Conservation (phyloP, 2,329 filamentous ascomycete species). For the Leptographium radiaticola region DNA sequence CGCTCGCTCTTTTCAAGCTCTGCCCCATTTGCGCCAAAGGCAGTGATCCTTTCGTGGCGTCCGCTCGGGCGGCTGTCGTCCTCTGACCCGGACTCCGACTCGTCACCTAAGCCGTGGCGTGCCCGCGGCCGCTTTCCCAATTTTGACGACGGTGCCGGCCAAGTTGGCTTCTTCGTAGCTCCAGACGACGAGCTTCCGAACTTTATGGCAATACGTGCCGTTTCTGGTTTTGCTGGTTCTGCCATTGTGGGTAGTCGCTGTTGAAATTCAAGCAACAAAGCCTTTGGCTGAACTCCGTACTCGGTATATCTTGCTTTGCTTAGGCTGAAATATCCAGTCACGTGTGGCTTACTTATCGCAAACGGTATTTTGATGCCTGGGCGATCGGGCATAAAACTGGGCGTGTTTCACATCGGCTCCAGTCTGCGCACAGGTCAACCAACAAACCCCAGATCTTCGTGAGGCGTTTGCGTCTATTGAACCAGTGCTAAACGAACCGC, state of each 20-base stretch:
- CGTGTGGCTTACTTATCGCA: too few species aligned
- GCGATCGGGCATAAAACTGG: too few species aligned
- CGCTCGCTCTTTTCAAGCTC: slow-evolving; percentile 11
- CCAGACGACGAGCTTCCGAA: slow-evolving; percentile 20
- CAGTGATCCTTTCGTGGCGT: slow-evolving; percentile 19
- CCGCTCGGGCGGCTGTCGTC: slow-evolving; percentile 14
- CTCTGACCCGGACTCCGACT: slow-evolving; percentile 26
- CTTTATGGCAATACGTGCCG: slow-evolving; percentile 34
- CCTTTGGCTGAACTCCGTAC: too few species aligned
- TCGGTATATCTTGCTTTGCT: too few species aligned
- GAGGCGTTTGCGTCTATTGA: too few species aligned
- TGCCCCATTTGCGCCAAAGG: slow-evolving; percentile 17
- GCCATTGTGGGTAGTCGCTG: slow-evolving; percentile 20
- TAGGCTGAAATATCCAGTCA: too few species aligned
- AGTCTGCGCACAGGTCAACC: too few species aligned
- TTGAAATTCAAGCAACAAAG: too few species aligned
- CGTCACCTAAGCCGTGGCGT: slow-evolving; percentile 24
- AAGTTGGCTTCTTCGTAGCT: slow-evolving; percentile 15
- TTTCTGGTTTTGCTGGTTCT: slow-evolving; percentile 20
- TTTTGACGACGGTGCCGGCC: slow-evolving; percentile 25
- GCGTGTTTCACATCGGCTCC: too few species aligned
- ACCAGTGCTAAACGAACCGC: too few species aligned
- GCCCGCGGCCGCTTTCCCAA: slow-evolving; percentile 36
- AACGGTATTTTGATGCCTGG: too few species aligned
- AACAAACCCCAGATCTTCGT: too few species aligned